These are phyloP conservation scores for Phytophthora crassamura DNA, from an alignment of 352 stramenopile species.

Conservation along the genomic window DNA sequence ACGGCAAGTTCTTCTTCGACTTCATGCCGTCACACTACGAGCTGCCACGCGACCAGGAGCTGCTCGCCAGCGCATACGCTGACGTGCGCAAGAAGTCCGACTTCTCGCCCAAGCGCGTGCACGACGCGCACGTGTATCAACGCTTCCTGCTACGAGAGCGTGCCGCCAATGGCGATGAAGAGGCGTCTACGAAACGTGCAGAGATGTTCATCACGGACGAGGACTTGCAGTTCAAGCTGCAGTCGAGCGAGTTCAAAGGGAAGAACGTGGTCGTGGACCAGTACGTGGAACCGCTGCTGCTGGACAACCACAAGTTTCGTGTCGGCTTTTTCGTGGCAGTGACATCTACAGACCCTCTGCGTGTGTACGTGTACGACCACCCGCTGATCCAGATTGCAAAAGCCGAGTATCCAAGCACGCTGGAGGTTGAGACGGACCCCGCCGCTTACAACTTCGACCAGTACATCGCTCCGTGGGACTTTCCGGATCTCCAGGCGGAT, in stretches of 20 bases:
- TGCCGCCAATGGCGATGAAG: slow-evolving; percentile 43
- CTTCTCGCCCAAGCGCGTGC: slow-evolving; percentile 57
- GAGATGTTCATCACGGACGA: slow-evolving; percentile 54
- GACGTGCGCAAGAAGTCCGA: slow-evolving; percentile 55
- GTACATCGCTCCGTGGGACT: slow-evolving; percentile 77
- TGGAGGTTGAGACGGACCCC: slow-evolving; percentile 49
- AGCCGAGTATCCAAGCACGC: slow-evolving; percentile 52
- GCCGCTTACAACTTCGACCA: slow-evolving; percentile 75
- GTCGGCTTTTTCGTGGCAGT: slow-evolving; percentile 89
- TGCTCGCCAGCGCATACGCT: slow-evolving; percentile 54
- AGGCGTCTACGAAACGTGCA: slow-evolving; percentile 15
- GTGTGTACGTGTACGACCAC: slow-evolving; percentile 85
- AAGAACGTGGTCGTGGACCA: slow-evolving; percentile 69
- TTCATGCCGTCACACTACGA: slow-evolving; percentile 66
- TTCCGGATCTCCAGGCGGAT: slow-evolving; percentile 60
- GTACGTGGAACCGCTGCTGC: slow-evolving; percentile 86
- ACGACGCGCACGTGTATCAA: slow-evolving; percentile 62
- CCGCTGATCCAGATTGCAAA: slow-evolving; percentile 80
- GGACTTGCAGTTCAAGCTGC: slow-evolving; percentile 55
- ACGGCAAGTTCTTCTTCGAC: slow-evolving; percentile 75
- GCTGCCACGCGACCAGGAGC: slow-evolving; percentile 64
- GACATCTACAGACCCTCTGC: slow-evolving; percentile 84
- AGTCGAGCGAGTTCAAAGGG: slow-evolving; percentile 52
- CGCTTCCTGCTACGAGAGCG: slow-evolving; percentile 69
- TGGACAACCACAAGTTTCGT: slow-evolving; percentile 90